Evolutionary conservation across 2,329 filamentous ascomycete genomes (phyloP).

Genomic region (Sporothrix phasma): DNA sequence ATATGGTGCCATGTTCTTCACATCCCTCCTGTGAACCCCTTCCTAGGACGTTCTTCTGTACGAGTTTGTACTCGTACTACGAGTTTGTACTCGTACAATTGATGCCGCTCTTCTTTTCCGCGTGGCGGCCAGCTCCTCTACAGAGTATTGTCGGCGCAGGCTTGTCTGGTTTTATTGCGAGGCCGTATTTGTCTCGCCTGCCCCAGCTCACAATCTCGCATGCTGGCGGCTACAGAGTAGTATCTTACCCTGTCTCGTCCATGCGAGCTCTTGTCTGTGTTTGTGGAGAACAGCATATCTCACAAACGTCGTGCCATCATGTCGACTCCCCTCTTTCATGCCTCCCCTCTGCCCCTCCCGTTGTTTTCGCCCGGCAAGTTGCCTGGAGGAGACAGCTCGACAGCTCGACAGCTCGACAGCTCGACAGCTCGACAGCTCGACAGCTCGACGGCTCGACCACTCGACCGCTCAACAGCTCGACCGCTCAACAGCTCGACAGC

Average conservation of each 20-base stretch:
- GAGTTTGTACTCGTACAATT: too few species aligned
- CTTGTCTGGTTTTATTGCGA: neutral
- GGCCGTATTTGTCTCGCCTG: neutral
- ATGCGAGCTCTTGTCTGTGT: neutral
- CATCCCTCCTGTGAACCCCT: too few species aligned
- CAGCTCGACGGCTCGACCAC: too few species aligned
- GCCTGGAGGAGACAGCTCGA: neutral
- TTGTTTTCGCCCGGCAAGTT: neutral
- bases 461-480: too few species aligned
- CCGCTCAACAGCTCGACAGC: too few species aligned
- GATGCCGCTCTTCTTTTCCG: too few species aligned
- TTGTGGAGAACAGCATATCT: neutral
- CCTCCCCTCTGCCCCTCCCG: neutral
- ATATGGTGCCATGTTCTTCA: neutral
- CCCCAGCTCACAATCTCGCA: neutral
- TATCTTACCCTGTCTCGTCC: neutral
- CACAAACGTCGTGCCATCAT: neutral
- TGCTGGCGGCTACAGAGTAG: slow-evolving; percentile 7
- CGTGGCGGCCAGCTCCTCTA: neutral
- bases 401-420: too few species aligned
- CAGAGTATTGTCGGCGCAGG: neutral
- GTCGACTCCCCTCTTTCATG: neutral
- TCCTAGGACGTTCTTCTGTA: too few species aligned
- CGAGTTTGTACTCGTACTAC: too few species aligned
- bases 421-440: too few species aligned